Percentiles rank a stretch among this genome's conserved stretches.
These are phyloP conservation scores for Coprinopsis cinerea DNA, from an alignment of 768 basidiomycete genomes.

Conservation along the genomic window DNA sequence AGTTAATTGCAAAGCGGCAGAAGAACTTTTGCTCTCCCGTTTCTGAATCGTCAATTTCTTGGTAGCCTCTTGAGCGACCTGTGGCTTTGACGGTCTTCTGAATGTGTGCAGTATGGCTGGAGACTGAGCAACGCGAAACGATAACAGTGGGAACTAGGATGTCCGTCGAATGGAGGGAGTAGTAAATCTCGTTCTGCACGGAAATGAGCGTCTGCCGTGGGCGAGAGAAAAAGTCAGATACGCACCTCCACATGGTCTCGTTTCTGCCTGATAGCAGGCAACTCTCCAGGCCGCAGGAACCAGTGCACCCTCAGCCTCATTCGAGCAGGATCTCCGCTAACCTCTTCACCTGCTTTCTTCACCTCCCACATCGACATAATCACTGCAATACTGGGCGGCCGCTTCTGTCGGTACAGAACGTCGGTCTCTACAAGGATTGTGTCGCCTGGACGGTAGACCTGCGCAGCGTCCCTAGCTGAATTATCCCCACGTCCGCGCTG, in stretches of 20 bases:
- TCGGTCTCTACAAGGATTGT: conserved; percentile 55
- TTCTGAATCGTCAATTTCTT: conserved; percentile 18
- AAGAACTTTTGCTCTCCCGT: conserved; percentile 32
- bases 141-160: conserved; percentile 48
- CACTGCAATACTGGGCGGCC: conserved; percentile 58
- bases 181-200: conserved; percentile 73
- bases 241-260: conserved; percentile 56
- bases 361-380: conserved; percentile 67
- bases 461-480: conserved; percentile 17
- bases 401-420: conserved; percentile 33
- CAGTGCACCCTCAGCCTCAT: conserved; percentile 66
- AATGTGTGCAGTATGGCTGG: conserved; percentile 20
- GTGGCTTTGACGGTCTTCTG: conserved; percentile 16
- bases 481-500: conserved; percentile 19
- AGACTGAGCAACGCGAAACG: conserved; percentile 45
- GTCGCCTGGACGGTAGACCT: conserved; percentile 54
- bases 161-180: conserved; percentile 44
- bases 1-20: conserved; percentile 55
- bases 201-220: background rate
- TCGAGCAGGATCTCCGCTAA: conserved; percentile 15
- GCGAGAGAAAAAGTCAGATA: conserved; percentile 3
- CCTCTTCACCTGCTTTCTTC: conserved; percentile 17
- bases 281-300: conserved; percentile 65
- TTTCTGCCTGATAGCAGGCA: conserved; percentile 54
- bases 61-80: conserved; percentile 9